Conservation (phyloP, 2,329 filamentous ascomycete species). For the Cryphonectria radicalis region DNA sequence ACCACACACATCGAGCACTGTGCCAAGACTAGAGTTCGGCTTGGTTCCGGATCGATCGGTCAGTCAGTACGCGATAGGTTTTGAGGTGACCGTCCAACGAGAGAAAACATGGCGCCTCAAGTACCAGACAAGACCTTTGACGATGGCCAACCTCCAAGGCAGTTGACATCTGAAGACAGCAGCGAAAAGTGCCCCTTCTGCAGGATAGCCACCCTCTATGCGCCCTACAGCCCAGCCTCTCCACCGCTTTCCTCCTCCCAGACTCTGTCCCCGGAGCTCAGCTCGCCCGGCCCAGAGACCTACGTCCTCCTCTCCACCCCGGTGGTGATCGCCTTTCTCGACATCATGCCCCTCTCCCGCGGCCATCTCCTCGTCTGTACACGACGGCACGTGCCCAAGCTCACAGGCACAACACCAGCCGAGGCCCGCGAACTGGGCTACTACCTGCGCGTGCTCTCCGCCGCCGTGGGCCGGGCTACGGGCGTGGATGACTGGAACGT, state of each 20-base stretch:
- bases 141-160: constrained; percentile 14
- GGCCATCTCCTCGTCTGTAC: constrained; percentile 86
- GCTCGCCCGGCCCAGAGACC: constrained; percentile 48
- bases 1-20: background rate
- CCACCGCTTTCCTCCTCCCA: constrained; percentile 47
- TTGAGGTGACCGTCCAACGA: background rate
- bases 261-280: constrained; percentile 39
- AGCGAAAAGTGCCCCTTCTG: constrained; percentile 63
- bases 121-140: constrained; percentile 26
- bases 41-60: background rate
- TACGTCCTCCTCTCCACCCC: constrained; percentile 79
- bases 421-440: constrained; percentile 71
- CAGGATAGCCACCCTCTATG: constrained; percentile 56
- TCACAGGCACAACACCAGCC: constrained; percentile 67
- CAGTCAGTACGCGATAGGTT: background rate
- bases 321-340: constrained; percentile 82
- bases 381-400: constrained; percentile 75
- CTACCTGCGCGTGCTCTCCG: constrained; percentile 72
- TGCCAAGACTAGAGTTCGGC: background rate
- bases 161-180: constrained; percentile 17
- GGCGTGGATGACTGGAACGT: constrained; percentile 90
- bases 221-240: constrained; percentile 48
- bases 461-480: constrained; percentile 70
- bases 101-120: constrained; percentile 21
- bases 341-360: constrained; percentile 84